These are phyloP conservation scores for Nematocida displodere DNA, from an alignment of 371 early-diverging fungal genomes.

Conservation along the genomic window DNA sequence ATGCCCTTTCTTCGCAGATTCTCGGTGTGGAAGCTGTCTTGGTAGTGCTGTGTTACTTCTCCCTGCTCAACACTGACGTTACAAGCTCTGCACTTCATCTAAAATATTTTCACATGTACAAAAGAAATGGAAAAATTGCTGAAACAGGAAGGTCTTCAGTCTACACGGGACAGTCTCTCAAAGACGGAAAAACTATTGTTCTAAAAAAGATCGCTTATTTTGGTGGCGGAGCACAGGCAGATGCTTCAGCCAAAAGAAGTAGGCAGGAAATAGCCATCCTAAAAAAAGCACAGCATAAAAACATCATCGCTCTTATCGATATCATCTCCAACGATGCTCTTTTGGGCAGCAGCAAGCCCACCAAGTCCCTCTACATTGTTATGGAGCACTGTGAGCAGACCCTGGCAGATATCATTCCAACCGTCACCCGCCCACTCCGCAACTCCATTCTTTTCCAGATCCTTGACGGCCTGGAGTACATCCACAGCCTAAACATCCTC, in stretches of 20 bases:
- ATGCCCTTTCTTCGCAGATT: conserved; percentile 26
- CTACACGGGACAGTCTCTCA: not conserved
- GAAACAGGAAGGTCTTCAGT: not conserved
- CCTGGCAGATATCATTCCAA: conserved; percentile 83
- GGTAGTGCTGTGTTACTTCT: conserved; percentile 25
- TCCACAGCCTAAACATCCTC: conserved; percentile 80
- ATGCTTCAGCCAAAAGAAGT: conserved; percentile 77
- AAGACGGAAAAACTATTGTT: not conserved
- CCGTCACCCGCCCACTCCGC: conserved; percentile 84
- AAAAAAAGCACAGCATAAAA: conserved; percentile 79
- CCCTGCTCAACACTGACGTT: conserved; percentile 14
- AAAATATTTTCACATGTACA: conserved; percentile 7
- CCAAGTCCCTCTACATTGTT: conserved; percentile 80
- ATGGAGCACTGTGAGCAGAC: conserved; percentile 85
- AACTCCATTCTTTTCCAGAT: conserved; percentile 95
- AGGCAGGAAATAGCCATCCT: conserved; percentile 85
- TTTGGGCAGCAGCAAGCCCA: conserved; percentile 75
- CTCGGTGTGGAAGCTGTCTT: conserved; percentile 28
- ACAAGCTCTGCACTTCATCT: conserved; percentile 42
- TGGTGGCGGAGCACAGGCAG: conserved; percentile 63
- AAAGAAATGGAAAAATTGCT: not conserved
- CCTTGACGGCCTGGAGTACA: conserved; percentile 79
- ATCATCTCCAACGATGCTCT: conserved; percentile 90
- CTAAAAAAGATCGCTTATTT: not conserved
- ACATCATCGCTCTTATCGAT: conserved; percentile 84